A percentile compares a stretch with the other conserved stretches of the same genome.
Evolutionary conservation across 495 filamentous ascomycete species (phyloP).

Genomic region (Penicillium desertorum): DNA sequence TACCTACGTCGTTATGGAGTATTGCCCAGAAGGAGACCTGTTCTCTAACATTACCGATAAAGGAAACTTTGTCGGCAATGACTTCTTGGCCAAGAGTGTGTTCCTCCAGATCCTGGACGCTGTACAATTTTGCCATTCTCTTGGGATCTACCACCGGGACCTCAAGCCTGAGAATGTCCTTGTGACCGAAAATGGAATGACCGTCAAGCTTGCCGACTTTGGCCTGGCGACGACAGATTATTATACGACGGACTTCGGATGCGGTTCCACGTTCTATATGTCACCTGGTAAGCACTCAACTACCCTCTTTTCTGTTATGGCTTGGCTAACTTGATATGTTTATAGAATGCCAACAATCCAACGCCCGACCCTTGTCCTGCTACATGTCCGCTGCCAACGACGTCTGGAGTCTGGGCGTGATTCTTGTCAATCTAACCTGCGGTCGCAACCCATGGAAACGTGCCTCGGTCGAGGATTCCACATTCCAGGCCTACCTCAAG

Average conservation of each 20-base stretch:
- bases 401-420: constrained; percentile 95
- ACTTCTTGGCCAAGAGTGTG: constrained; percentile 77
- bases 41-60: constrained; percentile 97
- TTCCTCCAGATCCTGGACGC: constrained; percentile 98
- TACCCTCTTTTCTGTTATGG: not conserved
- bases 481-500: constrained; percentile 87
- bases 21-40: constrained; percentile 94
- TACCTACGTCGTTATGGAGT: constrained; percentile 96
- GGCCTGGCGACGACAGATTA: constrained; percentile 85
- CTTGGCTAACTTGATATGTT: not conserved
- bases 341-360: constrained; percentile 87
- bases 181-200: constrained; percentile 81
- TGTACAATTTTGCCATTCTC: constrained; percentile 88
- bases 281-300: constrained; percentile 73
- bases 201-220: constrained; percentile 96
- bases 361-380: constrained; percentile 70
- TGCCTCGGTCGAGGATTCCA: constrained; percentile 88
- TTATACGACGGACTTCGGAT: constrained; percentile 90
- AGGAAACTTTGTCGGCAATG: constrained; percentile 89
- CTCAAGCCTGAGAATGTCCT: constrained; percentile 98
- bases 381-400: constrained; percentile 96
- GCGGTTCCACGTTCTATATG: constrained; percentile 99
- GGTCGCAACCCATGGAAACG: constrained; percentile 99
- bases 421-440: constrained; percentile 96
- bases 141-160: constrained; percentile 96